Base-by-base conservation (phyloP, 148 eudicot species). In the Limonium bicolor region DNA sequence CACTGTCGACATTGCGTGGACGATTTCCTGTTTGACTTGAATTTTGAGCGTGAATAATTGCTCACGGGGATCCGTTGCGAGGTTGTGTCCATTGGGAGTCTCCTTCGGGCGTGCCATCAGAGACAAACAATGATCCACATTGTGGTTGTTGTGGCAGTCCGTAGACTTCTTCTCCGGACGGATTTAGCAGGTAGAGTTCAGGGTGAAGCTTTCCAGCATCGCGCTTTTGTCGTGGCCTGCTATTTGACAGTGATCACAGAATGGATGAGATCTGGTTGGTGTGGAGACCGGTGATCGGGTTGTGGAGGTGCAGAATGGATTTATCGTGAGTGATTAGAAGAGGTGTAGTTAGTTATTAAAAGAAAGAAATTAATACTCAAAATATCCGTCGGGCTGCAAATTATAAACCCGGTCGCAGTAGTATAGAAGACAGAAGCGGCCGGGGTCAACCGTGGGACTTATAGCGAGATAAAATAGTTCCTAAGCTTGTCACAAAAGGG, bases 1-100 rank as follows among this genome's bases (percentile, higher is more conserved):
- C 26, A 0, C 28, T 40, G 17, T 53, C 48, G 5, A 53, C 7
- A 42, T 54, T 1, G 50, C 59, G n/a, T 27, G 8, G 0, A 30
- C 15, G 5, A 43, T 19, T 30, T 43, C 31, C 0, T 20, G 4
- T 19, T 54, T 54, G 3, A 42, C 31, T 32, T 54, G 50, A 20
- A 54, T 41, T 2, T 16, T 8, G 9, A 54, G 9, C 3, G 7
- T 30, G 17, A 54, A 42, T 2, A 42, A 20, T 5, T 31, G 40
- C 18, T 54, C 50, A 13, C 33, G n/a, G 3, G 8, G 38, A 2
- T 27, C 21, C 7, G 35, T 11, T 20, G 25, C 2, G 26, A 4
- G 5, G 18, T 17, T 3, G 17, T 0, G 20, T 6, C 10, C 14
- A 26, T 5, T 9, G 24, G 15, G 13, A 10, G 24, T 7, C 6